phyloP scores from a whole-genome alignment of 2,329 filamentous ascomycete genomes.

The Calycina marina region DNA sequence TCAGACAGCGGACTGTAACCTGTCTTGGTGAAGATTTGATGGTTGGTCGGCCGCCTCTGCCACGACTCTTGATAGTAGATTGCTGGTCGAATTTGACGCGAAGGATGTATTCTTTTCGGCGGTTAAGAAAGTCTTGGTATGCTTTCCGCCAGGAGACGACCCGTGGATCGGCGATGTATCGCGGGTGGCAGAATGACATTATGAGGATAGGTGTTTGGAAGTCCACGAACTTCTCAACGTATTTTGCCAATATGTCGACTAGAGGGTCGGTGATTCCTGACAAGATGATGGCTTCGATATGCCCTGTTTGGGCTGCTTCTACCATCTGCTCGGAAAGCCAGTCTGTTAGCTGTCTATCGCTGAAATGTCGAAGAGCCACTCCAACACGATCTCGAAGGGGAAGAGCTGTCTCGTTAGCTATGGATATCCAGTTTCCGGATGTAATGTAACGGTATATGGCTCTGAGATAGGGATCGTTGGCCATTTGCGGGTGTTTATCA shows the following conservation, averaged over 20 bases:
- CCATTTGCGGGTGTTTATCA: constrained; percentile 24
- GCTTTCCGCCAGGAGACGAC: constrained; percentile 59
- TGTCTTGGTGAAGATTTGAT: constrained; percentile 52
- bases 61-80: constrained; percentile 51
- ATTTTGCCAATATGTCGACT: constrained; percentile 62
- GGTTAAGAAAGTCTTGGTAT: constrained; percentile 59
- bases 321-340: constrained; percentile 56
- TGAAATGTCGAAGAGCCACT: constrained; percentile 54
- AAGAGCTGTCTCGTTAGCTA: constrained; percentile 59
- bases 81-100: constrained; percentile 67
- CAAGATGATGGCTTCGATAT: constrained; percentile 64
- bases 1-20: constrained; percentile 61
- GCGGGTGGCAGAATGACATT: constrained; percentile 57
- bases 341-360: constrained; percentile 43
- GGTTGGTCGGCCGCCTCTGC: constrained; percentile 46
- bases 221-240: constrained; percentile 62
- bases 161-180: constrained; percentile 64
- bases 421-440: constrained; percentile 60
- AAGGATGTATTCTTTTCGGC: constrained; percentile 58
- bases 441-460: constrained; percentile 67
- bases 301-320: constrained; percentile 46
- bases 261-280: constrained; percentile 61
- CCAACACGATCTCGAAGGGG: constrained; percentile 62
- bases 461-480: constrained; percentile 64
- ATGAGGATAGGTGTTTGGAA: constrained; percentile 67